phyloP scores from a whole-genome alignment of 2,329 filamentous ascomycete species.

The Sporothrix dimorphospora region DNA sequence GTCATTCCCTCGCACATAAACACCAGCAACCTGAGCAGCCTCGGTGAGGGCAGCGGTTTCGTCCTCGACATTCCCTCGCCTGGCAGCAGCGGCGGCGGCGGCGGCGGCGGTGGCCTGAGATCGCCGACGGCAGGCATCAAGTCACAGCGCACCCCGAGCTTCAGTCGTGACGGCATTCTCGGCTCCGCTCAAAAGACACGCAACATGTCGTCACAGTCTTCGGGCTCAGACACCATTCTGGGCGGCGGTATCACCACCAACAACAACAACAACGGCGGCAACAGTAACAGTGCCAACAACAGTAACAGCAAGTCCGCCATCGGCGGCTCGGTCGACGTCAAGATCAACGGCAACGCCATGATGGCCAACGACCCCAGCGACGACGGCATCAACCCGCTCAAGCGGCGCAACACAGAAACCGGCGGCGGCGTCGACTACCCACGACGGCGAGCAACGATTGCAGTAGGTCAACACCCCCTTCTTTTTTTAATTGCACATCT shows the following conservation, averaged over 20 bases:
- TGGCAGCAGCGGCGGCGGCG: conserved; percentile 43
- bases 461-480: conserved; percentile 51
- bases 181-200: conserved; percentile 56
- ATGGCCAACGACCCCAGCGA: conserved; percentile 45
- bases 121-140: conserved; percentile 54
- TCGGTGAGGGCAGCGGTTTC: conserved; percentile 49
- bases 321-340: conserved; percentile 41
- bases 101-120: conserved; percentile 45
- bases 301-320: background rate
- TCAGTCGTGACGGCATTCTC: conserved; percentile 59
- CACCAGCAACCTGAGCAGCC: background rate
- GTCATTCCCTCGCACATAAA: conserved; percentile 6
- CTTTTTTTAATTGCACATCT: conserved; percentile 31
- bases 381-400: conserved; percentile 61
- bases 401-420: conserved; percentile 64
- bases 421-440: conserved; percentile 61
- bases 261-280: background rate
- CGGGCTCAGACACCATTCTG: conserved; percentile 37
- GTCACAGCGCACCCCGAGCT: conserved; percentile 52
- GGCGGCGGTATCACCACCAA: background rate
- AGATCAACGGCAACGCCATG: conserved; percentile 12
- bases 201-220: conserved; percentile 57
- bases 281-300: background rate
- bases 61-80: conserved; percentile 53
- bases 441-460: conserved; percentile 66